Base-by-base conservation (phyloP, 495 filamentous ascomycete species). In the Venustampulla echinocandica region DNA sequence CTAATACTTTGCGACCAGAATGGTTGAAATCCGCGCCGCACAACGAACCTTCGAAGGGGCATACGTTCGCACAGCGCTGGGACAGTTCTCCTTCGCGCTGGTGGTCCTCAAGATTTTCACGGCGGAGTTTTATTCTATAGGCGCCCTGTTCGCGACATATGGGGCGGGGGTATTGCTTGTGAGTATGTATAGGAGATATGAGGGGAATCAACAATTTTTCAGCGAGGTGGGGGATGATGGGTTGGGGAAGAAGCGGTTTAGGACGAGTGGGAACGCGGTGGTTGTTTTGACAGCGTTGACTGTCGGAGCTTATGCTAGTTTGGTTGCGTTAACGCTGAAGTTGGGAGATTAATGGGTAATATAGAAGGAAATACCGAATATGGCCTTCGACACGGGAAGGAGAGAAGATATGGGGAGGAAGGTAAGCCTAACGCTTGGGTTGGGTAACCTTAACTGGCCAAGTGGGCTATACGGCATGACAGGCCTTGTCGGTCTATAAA, bases 11-110 rank as follows among this genome's bases (percentile, higher is more conserved):
- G 11, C 21, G 14, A 25, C 10, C 33, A 77, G 74, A 60, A 77
- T 98, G 10, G 85, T 95, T 43, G 90, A 97, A 61, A 84, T 97
- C 55, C 87, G 90, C 47, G 90, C 90, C 0, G 84, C 90, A 3
- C 92, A 98, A 63, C 77, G 92, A 14, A 98, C 92, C 13, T 98
- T 97, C 54, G 92, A 97, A 69, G 92, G 92, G 1, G 93, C 92
- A 24, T 98, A 98, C 66, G 79, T 95, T 50, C 87, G 92, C 42
- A 98, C 92, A 0, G 87, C 90, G 0, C 80, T 97, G 24, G 83
- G 82, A 2, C 90, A 96, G 63, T 97, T 96, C 74, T 87, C 81
- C 41, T 97, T 98, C 59, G 80, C 90, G 34, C 80, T 98, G 14
- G 80, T 98, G 48, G 84, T 98, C 7, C 78, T 98, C 41, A 93